These are phyloP conservation scores for Sphaerostilbella broomeana DNA, from an alignment of 2,329 filamentous ascomycete species.

Conservation along the genomic window DNA sequence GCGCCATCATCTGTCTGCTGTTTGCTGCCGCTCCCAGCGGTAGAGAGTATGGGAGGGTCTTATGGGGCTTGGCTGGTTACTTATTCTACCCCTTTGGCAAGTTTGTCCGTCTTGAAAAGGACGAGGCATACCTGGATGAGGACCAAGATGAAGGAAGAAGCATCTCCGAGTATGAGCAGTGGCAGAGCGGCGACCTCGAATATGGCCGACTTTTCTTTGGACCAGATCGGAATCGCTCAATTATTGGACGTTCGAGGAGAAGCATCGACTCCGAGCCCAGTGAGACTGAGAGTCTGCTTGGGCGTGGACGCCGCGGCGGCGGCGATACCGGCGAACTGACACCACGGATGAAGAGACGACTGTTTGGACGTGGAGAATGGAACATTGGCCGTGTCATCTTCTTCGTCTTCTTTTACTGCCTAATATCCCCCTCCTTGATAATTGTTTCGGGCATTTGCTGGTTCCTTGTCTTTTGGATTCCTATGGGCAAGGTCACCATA, in stretches of 20 bases:
- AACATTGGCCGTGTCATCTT: slow-evolving; percentile 90
- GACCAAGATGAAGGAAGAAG: slow-evolving; percentile 93
- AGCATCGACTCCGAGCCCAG: slow-evolving; percentile 79
- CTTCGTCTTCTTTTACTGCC: slow-evolving; percentile 91
- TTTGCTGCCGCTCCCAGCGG: slow-evolving; percentile 75
- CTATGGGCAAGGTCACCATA: slow-evolving; percentile 93
- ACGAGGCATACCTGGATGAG: slow-evolving; percentile 90
- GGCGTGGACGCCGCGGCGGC: slow-evolving; percentile 48
- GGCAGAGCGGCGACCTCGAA: slow-evolving; percentile 95
- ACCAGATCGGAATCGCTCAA: slow-evolving; percentile 66
- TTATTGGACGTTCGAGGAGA: slow-evolving; percentile 78
- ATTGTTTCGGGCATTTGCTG: slow-evolving; percentile 85
- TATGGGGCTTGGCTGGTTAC: slow-evolving; percentile 79
- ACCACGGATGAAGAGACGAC: slow-evolving; percentile 61
- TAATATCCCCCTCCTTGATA: slow-evolving; percentile 81
- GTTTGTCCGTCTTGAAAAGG: slow-evolving; percentile 86
- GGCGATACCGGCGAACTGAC: slow-evolving; percentile 32
- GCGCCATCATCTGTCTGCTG: slow-evolving; percentile 70
- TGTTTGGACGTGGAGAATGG: slow-evolving; percentile 96
- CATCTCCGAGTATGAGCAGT: slow-evolving; percentile 98
- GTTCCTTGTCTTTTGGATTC: slow-evolving; percentile 96
- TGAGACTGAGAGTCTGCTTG: slow-evolving; percentile 86
- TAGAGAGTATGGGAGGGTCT: slow-evolving; percentile 74
- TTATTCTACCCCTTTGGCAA: slow-evolving; percentile 95
- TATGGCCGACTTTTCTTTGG: slow-evolving; percentile 95